Base-by-base conservation (phyloP, 306 rosid genomes). In the Trifolium repens region DNA sequence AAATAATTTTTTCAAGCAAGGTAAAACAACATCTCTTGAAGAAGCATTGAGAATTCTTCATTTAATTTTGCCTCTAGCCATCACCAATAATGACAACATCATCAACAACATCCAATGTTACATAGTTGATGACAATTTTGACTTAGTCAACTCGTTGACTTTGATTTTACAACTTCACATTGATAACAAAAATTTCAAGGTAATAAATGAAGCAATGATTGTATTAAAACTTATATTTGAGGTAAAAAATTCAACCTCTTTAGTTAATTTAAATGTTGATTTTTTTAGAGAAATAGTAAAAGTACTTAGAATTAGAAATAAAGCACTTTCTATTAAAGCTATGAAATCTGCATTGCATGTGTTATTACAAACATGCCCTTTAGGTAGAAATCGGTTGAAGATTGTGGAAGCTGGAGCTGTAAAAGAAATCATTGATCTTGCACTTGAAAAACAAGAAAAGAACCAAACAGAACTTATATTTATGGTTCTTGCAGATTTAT, bases 371-470 rank as follows among this genome's bases (percentile, higher is more conserved):
- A 76, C 91, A 1, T 84, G 87, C 54, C 81, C 83, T 3, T 55
- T 83, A 72, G 89, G 90, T 15, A 78, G 85, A 81, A 93, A 89
- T 85, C 64, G 93, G 16, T 49, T 22, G 5, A 89, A 58, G 75
- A 87, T 90, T 0, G 85, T 93, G 47, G 89, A 89, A 81, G 81
- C 87, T 1, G 93, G 91, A 42, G 91, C 87, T 1, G 83, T 93
- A 0, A 67, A 66, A 14, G 81, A 85, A 54, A 67, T 89, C 16
- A 78, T 93, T 2, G 89, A 88, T 15, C 86, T 89, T 0, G 96
- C 86, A 50, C 79, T 93, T 0, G 84, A 70, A 7, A 83, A 83
- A 11, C 87, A 84, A 0, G 89, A 79, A 17, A 90, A 78, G 82
- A 85, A 75, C 72, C 14, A 79, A 9, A 85, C 89, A 0, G 96